Percentiles rank a stretch among this genome's conserved stretches.
phyloP scores from a whole-genome alignment of 2,329 filamentous ascomycete genomes.

The Aspergillus bombycis region DNA sequence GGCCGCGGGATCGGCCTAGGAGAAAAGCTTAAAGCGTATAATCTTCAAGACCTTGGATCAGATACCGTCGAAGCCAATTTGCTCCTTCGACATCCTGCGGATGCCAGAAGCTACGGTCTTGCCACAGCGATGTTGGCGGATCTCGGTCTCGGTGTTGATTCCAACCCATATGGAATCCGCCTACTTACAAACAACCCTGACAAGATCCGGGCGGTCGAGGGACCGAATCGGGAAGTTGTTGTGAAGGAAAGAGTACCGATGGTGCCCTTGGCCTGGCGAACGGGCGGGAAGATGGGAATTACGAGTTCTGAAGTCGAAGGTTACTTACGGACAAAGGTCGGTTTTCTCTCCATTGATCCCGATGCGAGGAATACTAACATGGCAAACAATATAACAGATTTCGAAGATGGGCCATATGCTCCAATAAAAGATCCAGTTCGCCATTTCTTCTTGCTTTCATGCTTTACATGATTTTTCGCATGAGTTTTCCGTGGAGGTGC shows the following conservation, averaged over 20 bases:
- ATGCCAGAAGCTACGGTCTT: constrained; percentile 92
- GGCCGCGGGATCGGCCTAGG: constrained; percentile 92
- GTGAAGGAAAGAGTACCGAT: constrained; percentile 92
- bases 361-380: constrained; percentile 11
- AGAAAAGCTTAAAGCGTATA: constrained; percentile 97
- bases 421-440: constrained; percentile 33
- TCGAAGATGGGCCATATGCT: constrained; percentile 85
- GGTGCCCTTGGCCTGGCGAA: constrained; percentile 91
- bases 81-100: constrained; percentile 85
- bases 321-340: constrained; percentile 91
- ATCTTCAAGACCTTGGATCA: constrained; percentile 93
- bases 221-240: constrained; percentile 81
- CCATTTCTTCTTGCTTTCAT: constrained; percentile 4
- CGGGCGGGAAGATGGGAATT: constrained; percentile 75
- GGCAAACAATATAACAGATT: constrained; percentile 57
- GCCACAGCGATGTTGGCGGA: constrained; percentile 93
- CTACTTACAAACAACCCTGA: constrained; percentile 96
- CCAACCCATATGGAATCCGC: constrained; percentile 64
- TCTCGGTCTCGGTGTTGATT: constrained; percentile 70
- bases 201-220: constrained; percentile 92
- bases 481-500: neutral
- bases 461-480: neutral
- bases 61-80: constrained; percentile 97
- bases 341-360: constrained; percentile 30
- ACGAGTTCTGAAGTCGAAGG: constrained; percentile 87